Conservation (phyloP, 2,329 filamentous ascomycete genomes). For the Didymellaceae sp. region DNA sequence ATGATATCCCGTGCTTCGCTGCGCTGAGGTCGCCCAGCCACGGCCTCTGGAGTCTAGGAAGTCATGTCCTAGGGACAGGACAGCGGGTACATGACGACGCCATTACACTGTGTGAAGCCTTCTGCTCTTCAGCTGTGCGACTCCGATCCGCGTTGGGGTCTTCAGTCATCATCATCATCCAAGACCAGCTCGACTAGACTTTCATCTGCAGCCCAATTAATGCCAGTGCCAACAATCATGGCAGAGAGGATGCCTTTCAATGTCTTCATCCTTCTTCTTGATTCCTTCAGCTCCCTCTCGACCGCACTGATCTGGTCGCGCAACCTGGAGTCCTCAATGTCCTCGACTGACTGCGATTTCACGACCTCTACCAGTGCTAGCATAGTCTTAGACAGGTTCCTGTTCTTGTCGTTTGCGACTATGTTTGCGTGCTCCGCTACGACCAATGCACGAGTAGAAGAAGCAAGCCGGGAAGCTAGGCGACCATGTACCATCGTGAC, state of each 20-base stretch:
- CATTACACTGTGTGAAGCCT: too few relatives aligned
- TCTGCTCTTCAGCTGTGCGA: neutral
- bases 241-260: constrained; percentile 82
- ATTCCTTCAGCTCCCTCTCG: constrained; percentile 66
- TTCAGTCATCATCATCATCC: constrained; percentile 61
- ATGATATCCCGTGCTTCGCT: neutral
- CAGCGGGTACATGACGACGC: neutral
- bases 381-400: constrained; percentile 66
- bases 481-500: constrained; percentile 69
- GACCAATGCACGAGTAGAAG: constrained; percentile 61
- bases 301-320: constrained; percentile 64
- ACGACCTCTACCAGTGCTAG: constrained; percentile 67
- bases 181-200: constrained; percentile 73
- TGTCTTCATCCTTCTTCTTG: constrained; percentile 72
- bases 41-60: too few relatives aligned
- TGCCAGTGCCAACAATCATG: constrained; percentile 78
- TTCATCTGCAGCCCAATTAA: constrained; percentile 79
- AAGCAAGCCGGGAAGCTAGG: constrained; percentile 61
- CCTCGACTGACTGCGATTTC: constrained; percentile 60
- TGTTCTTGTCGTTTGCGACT: constrained; percentile 65
- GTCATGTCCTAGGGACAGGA: too few relatives aligned
- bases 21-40: neutral
- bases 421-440: constrained; percentile 65
- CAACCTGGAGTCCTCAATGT: constrained; percentile 60
- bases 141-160: neutral